Conservation (phyloP, 176 grass and related monocot genomes). For the Juncus inflexus region DNA sequence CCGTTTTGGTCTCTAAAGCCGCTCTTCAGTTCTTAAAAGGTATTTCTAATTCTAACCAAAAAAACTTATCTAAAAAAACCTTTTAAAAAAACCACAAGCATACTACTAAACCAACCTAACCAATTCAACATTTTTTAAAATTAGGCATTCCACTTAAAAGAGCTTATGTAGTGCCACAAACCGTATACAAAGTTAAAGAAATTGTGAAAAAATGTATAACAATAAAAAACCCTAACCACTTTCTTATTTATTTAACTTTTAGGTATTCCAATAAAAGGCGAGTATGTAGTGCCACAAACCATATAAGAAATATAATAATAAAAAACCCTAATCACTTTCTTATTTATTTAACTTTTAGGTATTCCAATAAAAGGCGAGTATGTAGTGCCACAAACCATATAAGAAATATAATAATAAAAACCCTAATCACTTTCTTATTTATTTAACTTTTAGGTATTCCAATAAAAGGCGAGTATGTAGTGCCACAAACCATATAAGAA, state of each 20-base stretch:
- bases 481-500: conserved; percentile 59
- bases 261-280: conserved; percentile 44
- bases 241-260: neutral
- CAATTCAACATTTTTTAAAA: neutral
- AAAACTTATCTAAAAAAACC: no score
- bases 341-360: conserved; percentile 22
- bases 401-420: conserved; percentile 2
- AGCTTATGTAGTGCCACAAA: no score
- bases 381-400: conserved; percentile 58
- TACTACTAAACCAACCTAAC: conserved; percentile 2
- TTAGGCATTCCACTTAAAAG: conserved; percentile 29
- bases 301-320: conserved; percentile 30
- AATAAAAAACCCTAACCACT: no score
- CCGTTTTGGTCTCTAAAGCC: conserved; percentile 43
- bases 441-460: conserved; percentile 29
- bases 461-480: conserved; percentile 53
- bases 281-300: conserved; percentile 63
- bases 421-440: no score
- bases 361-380: conserved; percentile 50
- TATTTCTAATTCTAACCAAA: no score
- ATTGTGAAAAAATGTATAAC: no score
- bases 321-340: no score
- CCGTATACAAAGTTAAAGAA: no score
- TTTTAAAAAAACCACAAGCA: no score
- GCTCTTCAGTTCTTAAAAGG: conserved; percentile 52